Percentiles rank a stretch among this genome's conserved stretches.
Conservation (phyloP, 1,284 basidiomycete species). For the Ceratobasidium papillatum region DNA sequence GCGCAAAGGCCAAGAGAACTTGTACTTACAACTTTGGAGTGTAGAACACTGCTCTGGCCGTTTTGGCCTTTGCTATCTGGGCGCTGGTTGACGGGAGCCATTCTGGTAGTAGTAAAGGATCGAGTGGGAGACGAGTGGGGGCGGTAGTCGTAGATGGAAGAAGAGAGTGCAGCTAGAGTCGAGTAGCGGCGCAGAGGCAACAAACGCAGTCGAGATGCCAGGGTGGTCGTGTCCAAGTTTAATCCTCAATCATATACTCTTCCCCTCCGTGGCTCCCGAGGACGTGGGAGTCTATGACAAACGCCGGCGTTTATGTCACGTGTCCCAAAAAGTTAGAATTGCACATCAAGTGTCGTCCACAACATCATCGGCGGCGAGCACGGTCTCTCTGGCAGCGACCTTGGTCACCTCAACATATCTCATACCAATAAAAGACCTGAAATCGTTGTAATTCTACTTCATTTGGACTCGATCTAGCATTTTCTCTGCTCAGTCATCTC, state of each 20-base stretch:
- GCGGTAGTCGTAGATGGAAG: slow-evolving; percentile 2
- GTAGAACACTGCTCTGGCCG: slow-evolving; percentile 51
- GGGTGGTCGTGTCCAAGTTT: neutral
- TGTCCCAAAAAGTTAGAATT: slow-evolving; percentile 28
- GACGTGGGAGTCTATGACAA: slow-evolving; percentile 12
- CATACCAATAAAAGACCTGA: neutral
- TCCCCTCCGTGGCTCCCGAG: slow-evolving; percentile 29
- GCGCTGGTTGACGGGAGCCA: slow-evolving; percentile 21
- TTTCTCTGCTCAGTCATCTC: slow-evolving; percentile 1
- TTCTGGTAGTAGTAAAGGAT: neutral
- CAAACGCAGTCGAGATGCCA: slow-evolving; percentile 38
- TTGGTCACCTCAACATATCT: neutral
- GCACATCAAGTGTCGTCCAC: neutral
- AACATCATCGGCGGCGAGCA: neutral
- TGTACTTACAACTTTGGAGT: slow-evolving; percentile 71
- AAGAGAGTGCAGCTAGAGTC: slow-evolving; percentile 2
- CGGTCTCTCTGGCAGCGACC: neutral
- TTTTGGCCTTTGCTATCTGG: slow-evolving; percentile 31
- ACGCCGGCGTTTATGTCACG: slow-evolving; percentile 13
- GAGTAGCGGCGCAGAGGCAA: slow-evolving; percentile 5
- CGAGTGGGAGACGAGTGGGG: neutral
- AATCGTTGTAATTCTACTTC: neutral
- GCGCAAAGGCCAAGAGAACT: too few relatives aligned
- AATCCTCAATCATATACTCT: neutral
- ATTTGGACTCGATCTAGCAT: neutral